Percentiles rank a stretch among this genome's conserved stretches.
These are phyloP conservation scores for Corchorus olitorius DNA, from an alignment of 345 rosid genomes.

Conservation along the genomic window DNA sequence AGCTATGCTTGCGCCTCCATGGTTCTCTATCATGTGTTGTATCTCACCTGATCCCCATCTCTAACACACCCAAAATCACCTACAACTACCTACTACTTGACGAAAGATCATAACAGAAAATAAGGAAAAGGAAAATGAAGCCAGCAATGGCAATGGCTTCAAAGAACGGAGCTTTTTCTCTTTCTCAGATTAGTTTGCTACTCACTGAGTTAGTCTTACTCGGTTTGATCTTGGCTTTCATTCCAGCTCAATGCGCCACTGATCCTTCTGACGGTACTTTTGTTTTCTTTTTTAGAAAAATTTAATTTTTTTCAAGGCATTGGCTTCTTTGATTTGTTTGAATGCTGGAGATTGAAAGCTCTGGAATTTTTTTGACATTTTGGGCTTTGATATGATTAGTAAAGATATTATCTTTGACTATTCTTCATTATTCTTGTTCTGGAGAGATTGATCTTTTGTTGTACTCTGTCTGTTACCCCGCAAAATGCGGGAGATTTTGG, in stretches of 20 bases:
- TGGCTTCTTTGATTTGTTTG: slow-evolving; percentile 29
- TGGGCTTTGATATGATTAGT: slow-evolving; percentile 19
- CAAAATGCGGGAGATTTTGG: slow-evolving; percentile 28
- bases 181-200: slow-evolving; percentile 23
- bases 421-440: background rate
- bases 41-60: slow-evolving; percentile 31
- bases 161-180: slow-evolving; percentile 19
- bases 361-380: background rate
- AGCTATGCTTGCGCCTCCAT: background rate
- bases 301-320: background rate
- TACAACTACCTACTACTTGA: background rate
- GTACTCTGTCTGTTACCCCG: slow-evolving; percentile 30
- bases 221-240: slow-evolving; percentile 29
- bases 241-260: slow-evolving; percentile 44
- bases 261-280: slow-evolving; percentile 53
- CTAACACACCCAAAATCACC: slow-evolving; percentile 12
- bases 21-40: slow-evolving; percentile 29
- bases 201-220: slow-evolving; percentile 22
- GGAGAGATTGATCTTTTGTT: slow-evolving; percentile 29
- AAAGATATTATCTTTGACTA: slow-evolving; percentile 12
- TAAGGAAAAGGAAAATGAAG: background rate
- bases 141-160: slow-evolving; percentile 42
- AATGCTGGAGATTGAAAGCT: background rate
- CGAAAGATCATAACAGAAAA: background rate
- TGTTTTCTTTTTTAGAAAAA: background rate